phyloP scores from a whole-genome alignment of 805 yeast species.

The Yarrowia divulgata region DNA sequence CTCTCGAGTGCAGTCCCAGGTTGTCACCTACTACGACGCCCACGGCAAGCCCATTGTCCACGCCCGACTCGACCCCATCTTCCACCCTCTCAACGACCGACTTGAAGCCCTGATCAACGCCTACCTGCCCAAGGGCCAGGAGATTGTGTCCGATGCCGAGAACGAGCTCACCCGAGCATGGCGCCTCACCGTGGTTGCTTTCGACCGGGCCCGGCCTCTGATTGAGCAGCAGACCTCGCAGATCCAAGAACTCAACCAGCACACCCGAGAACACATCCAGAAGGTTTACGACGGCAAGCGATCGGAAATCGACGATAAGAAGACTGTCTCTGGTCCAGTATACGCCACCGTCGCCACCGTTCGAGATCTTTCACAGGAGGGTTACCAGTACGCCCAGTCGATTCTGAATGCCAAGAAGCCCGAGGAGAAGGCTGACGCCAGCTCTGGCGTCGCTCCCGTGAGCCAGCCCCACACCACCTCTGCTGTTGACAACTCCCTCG shows the following conservation, averaged over 20 bases:
- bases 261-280: constrained; percentile 43
- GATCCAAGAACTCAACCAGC: constrained; percentile 41
- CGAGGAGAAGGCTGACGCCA: constrained; percentile 18
- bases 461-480: constrained; percentile 40
- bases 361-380: constrained; percentile 40
- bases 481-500: constrained; percentile 39
- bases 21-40: constrained; percentile 61
- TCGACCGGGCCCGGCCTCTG: constrained; percentile 44
- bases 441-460: constrained; percentile 35
- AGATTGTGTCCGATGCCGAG: constrained; percentile 54
- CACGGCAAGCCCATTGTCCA: constrained; percentile 70
- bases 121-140: constrained; percentile 55
- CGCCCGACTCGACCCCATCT: constrained; percentile 66
- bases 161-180: constrained; percentile 66
- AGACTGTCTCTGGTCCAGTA: constrained; percentile 41
- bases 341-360: constrained; percentile 41
- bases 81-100: constrained; percentile 66
- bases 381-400: constrained; percentile 37
- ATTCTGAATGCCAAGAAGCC: constrained; percentile 37
- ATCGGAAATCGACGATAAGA: constrained; percentile 35
- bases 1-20: constrained; percentile 59
- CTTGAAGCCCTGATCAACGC: constrained; percentile 57
- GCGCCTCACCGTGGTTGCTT: constrained; percentile 54
- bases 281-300: constrained; percentile 42
- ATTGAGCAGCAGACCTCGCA: constrained; percentile 42